Percentiles rank a stretch among this genome's conserved stretches.
phyloP scores from a whole-genome alignment of 2,329 filamentous ascomycete species.

The Botryotinia convoluta region DNA sequence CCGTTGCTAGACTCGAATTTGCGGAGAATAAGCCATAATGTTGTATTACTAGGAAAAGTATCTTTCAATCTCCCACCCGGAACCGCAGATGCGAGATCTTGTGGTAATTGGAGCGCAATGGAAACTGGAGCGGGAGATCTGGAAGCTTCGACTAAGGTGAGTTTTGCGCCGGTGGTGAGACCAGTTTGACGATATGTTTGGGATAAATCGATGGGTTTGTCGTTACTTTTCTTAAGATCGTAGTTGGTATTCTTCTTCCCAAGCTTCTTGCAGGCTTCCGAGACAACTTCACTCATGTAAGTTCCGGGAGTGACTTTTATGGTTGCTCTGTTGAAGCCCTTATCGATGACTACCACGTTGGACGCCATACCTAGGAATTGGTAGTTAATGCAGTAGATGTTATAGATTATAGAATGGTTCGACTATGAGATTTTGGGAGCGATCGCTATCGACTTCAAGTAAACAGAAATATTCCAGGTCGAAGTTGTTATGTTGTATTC shows the following conservation, averaged over 20 bases:
- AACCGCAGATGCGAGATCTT: conserved; percentile 61
- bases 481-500: background rate
- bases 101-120: conserved; percentile 82
- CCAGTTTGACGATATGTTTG: conserved; percentile 80
- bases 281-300: conserved; percentile 78
- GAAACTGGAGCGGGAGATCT: conserved; percentile 82
- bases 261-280: conserved; percentile 84
- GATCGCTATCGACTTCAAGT: background rate
- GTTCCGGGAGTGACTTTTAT: conserved; percentile 82
- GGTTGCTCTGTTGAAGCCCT: conserved; percentile 70
- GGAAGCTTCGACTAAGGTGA: conserved; percentile 86
- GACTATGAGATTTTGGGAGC: too few species aligned
- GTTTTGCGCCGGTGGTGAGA: conserved; percentile 79
- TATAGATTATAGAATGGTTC: background rate
- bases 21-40: conserved; percentile 84
- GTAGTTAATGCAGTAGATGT: background rate
- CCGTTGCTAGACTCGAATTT: conserved; percentile 75
- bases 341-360: conserved; percentile 83
- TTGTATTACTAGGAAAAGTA: conserved; percentile 84
- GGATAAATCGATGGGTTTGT: conserved; percentile 82
- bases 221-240: conserved; percentile 79
- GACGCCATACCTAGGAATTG: conserved; percentile 64
- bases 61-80: conserved; percentile 70
- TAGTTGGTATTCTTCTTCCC: conserved; percentile 60
- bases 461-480: background rate